These are phyloP conservation scores for Dictyostelium intermedium DNA, from an alignment of 78 protist species.

Conservation along the genomic window DNA sequence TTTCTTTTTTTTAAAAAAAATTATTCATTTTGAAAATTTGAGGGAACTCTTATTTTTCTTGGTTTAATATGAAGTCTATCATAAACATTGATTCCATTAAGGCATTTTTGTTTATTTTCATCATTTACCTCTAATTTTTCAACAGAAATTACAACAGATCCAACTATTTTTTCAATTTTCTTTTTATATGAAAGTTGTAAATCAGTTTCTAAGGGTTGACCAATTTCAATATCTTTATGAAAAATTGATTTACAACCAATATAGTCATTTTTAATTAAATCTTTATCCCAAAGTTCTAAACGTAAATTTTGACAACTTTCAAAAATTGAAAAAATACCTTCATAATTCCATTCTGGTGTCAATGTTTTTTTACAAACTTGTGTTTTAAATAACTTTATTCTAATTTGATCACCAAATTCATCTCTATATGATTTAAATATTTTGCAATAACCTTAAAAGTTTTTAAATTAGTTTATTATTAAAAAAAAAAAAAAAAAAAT, in stretches of 20 bases:
- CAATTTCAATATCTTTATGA: background rate
- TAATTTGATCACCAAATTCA: background rate
- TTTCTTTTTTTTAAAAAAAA: too few species aligned
- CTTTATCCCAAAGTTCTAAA: background rate
- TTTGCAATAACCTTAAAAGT: background rate
- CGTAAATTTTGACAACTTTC: background rate
- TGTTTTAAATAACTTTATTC: background rate
- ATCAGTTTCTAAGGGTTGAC: background rate
- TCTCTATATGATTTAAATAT: background rate
- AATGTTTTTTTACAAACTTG: slow-evolving; percentile 5
- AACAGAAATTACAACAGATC: background rate
- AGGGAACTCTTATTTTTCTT: background rate
- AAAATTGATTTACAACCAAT: background rate
- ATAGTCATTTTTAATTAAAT: background rate
- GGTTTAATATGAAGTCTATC: background rate
- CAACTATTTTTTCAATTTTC: background rate
- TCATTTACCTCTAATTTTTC: background rate
- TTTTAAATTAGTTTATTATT: background rate
- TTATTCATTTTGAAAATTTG: background rate
- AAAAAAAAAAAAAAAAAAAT: background rate
- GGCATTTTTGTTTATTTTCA: background rate
- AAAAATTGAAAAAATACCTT: background rate
- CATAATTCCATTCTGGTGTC: background rate
- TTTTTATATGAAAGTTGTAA: background rate
- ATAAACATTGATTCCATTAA: background rate